These are phyloP conservation scores for Fusarium xyrophilum DNA, from an alignment of 2,329 filamentous ascomycete genomes.

Conservation along the genomic window DNA sequence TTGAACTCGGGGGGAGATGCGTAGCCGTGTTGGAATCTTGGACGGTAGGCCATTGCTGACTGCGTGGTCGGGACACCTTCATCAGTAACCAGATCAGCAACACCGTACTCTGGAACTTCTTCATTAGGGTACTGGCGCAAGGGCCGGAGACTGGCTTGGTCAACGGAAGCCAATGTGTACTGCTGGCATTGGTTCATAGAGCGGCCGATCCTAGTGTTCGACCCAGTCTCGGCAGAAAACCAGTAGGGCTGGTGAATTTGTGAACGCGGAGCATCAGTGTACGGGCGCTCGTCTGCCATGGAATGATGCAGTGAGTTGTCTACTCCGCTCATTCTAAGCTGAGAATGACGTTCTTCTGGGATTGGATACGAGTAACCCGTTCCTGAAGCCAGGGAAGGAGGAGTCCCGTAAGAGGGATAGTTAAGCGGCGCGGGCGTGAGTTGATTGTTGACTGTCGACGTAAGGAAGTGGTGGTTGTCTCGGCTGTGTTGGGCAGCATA, in stretches of 20 bases:
- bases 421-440: neutral
- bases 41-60: neutral
- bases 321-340: neutral
- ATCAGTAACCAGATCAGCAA: neutral
- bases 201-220: slow-evolving; percentile 19
- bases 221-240: slow-evolving; percentile 11
- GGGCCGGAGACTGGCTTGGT: neutral
- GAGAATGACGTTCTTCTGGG: neutral
- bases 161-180: slow-evolving; percentile 4
- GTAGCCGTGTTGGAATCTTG: neutral
- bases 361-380: slow-evolving; percentile 3
- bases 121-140: slow-evolving; percentile 1
- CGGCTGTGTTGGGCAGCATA: neutral
- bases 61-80: neutral
- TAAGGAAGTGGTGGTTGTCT: neutral
- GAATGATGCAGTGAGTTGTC: neutral
- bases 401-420: neutral
- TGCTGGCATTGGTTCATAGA: slow-evolving; percentile 12
- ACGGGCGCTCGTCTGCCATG: neutral
- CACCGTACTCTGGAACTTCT: neutral
- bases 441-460: neutral
- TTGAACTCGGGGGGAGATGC: neutral
- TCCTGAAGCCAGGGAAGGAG: neutral
- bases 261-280: neutral
- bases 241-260: slow-evolving; percentile 21